Conservation (phyloP, 2,329 filamentous ascomycete species). For the Tolypocladium tropicale region DNA sequence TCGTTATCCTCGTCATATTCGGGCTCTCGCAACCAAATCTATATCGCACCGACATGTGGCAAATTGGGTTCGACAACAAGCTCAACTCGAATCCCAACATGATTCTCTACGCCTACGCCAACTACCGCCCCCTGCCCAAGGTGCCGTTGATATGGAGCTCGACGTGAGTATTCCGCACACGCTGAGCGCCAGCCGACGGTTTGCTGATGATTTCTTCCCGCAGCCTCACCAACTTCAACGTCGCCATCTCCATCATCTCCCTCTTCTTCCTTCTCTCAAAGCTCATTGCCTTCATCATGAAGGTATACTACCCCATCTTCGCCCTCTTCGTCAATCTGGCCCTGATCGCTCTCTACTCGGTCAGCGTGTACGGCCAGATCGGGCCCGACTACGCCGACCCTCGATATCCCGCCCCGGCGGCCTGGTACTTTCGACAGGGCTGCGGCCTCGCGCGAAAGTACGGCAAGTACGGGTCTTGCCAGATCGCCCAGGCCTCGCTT, state of each 20-base stretch:
- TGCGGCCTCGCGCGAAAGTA: constrained; percentile 51
- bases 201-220: neutral
- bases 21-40: constrained; percentile 64
- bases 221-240: constrained; percentile 66
- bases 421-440: constrained; percentile 67
- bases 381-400: constrained; percentile 63
- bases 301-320: constrained; percentile 58
- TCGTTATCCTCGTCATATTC: constrained; percentile 59
- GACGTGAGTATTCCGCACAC: constrained; percentile 42
- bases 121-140: constrained; percentile 51
- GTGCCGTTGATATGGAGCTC: constrained; percentile 64
- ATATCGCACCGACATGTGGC: constrained; percentile 64
- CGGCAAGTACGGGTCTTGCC: constrained; percentile 47
- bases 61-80: constrained; percentile 56
- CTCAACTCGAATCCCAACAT: constrained; percentile 66
- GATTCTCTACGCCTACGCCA: constrained; percentile 63
- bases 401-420: constrained; percentile 46
- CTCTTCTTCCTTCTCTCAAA: constrained; percentile 69
- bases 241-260: constrained; percentile 64
- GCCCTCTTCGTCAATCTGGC: constrained; percentile 46
- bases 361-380: constrained; percentile 60
- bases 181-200: neutral
- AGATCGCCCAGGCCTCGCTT: constrained; percentile 58
- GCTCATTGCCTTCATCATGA: constrained; percentile 58
- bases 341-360: constrained; percentile 51